Percentiles rank a stretch among this genome's conserved stretches.
Conservation (phyloP, 106 monocot species). For the Phalaenopsis aphrodite region DNA sequence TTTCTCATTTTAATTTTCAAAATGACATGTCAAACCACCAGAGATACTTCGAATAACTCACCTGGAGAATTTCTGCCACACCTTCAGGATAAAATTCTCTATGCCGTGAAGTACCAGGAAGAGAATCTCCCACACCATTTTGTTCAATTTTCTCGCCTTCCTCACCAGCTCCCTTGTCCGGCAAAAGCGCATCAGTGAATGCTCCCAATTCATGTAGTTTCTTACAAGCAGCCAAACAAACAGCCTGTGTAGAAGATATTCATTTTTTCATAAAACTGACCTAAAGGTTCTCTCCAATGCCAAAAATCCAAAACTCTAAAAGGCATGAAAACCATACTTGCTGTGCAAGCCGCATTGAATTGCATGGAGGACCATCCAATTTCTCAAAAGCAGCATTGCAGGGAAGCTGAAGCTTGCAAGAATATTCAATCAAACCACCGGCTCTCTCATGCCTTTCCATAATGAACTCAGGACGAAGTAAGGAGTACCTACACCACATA, state of each 20-base stretch:
- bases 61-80: slow-evolving; percentile 68
- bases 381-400: slow-evolving; percentile 97
- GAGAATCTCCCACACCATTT: slow-evolving; percentile 73
- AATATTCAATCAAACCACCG: slow-evolving; percentile 70
- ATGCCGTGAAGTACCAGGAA: slow-evolving; percentile 86
- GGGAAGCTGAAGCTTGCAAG: slow-evolving; percentile 96
- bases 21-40: background rate
- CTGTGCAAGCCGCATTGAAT: slow-evolving; percentile 91
- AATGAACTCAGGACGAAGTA: slow-evolving; percentile 96
- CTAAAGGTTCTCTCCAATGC: background rate
- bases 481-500: slow-evolving; percentile 61
- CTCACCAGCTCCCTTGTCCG: slow-evolving; percentile 80
- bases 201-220: slow-evolving; percentile 99
- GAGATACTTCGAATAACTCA: slow-evolving; percentile 17
- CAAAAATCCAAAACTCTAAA: background rate
- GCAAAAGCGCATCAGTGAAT: slow-evolving; percentile 97
- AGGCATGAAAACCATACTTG: slow-evolving; percentile 35
- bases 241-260: slow-evolving; percentile 49
- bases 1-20: background rate
- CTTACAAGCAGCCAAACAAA: slow-evolving; percentile 95
- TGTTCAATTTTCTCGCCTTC: slow-evolving; percentile 66
- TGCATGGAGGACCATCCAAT: slow-evolving; percentile 88
- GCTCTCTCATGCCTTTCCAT: slow-evolving; percentile 83
- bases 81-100: slow-evolving; percentile 99
- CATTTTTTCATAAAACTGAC: background rate